Conservation (phyloP, 2,329 filamentous ascomycete genomes). For the Aspergillus sojae region DNA sequence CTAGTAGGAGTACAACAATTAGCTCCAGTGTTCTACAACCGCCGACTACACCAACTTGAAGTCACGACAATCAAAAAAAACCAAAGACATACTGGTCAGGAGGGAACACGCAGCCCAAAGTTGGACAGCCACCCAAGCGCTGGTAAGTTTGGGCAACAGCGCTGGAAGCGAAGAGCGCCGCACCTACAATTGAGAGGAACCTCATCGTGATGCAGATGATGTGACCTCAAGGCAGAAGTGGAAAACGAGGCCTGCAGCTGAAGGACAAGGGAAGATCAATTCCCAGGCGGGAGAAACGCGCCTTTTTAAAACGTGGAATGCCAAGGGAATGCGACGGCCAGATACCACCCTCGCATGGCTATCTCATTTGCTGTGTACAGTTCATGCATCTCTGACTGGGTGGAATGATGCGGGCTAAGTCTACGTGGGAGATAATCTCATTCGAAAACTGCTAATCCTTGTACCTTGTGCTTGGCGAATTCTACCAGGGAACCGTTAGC, state of each 20-base stretch:
- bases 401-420: neutral
- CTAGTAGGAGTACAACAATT: conserved; percentile 32
- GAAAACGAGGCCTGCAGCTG: conserved; percentile 9
- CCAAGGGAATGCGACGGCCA: neutral
- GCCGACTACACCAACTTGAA: neutral
- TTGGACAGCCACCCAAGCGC: conserved; percentile 58
- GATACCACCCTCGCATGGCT: neutral
- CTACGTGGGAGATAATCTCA: neutral
- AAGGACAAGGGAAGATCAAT: conserved; percentile 9
- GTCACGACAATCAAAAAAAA: neutral
- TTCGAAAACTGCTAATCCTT: conserved; percentile 6
- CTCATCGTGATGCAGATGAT: conserved; percentile 26
- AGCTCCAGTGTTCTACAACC: neutral
- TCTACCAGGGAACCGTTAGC: neutral
- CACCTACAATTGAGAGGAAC: conserved; percentile 22
- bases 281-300: conserved; percentile 1
- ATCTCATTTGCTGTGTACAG: neutral
- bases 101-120: conserved; percentile 59
- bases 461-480: conserved; percentile 17
- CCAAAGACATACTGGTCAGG: conserved; percentile 55
- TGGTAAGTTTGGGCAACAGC: conserved; percentile 56
- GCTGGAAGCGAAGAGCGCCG: conserved; percentile 29
- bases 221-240: neutral
- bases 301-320: conserved; percentile 4
- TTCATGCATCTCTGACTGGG: neutral